Evolutionary conservation across 2,329 filamentous ascomycete genomes (phyloP), one percentile per base, ranked within the genome.

Genomic region (Tolypocladium endophyticum): DNA sequence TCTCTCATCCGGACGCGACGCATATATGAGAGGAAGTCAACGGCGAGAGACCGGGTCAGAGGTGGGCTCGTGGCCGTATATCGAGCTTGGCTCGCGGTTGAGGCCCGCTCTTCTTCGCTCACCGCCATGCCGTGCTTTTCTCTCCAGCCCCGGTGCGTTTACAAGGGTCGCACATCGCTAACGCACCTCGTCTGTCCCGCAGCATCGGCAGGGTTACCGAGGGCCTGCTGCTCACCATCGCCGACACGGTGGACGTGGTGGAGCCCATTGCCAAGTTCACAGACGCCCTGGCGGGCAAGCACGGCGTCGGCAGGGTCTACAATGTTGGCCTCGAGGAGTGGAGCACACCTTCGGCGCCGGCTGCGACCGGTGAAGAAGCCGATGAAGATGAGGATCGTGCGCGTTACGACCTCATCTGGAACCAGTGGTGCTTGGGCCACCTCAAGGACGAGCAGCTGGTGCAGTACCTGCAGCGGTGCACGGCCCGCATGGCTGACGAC

Each of bases 201-300:
- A 83, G 90, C 1, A 92, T 95, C 61, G 91, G 91, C 3, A 80
- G 91, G 47, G 82, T 96, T 62, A 94, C 90, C 1, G 80, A 86
- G 61, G 88, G 87, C 0, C 79, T 96, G 18, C 77, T 96, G 45
- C 74, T 86, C 55, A 77, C 84, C 43, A 77, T 91, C 12, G 85
- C 87, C 43, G 75, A 82, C 30, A 75, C 78, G 4, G 85, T 94
- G 20, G 91, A 95, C 71, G 80, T 93, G 39, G 85, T 96, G 54
- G 91, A 96, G 77, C 91, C 91, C 0, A 84, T 94, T 38, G 78
- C 81, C 67, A 90, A 90, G 71, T 94, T 96, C 73, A 90, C 89
- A 1, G 79, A 81, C 35, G 77, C 80, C 55, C 74, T 93, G 11
- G 68, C 73, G 12, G 80, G 77, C 3, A 79, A 78, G 57, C 70